phyloP scores from a whole-genome alignment of 192 early-diverging fungal genomes.

The Coemansia guatemalensis region DNA sequence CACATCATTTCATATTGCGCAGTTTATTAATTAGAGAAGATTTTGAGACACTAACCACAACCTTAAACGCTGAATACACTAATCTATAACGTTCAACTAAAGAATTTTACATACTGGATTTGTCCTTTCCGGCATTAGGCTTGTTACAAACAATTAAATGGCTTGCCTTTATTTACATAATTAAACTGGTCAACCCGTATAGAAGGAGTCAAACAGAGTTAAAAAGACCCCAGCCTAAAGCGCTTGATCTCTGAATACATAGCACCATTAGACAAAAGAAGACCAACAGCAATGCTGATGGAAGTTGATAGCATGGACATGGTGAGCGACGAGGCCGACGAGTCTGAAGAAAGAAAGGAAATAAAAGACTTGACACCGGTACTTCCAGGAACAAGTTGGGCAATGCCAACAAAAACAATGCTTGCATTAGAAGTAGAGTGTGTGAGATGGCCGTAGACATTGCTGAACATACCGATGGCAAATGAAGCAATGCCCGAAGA shows the following conservation, averaged over 20 bases:
- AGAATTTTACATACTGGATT: too few relatives aligned
- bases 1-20: too few relatives aligned
- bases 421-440: slow-evolving; percentile 63
- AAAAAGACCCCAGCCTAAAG: slow-evolving; percentile 25
- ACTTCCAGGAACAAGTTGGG: slow-evolving; percentile 77
- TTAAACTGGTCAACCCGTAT: too few relatives aligned
- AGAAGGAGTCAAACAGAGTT: background rate
- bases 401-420: slow-evolving; percentile 69
- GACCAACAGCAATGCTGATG: slow-evolving; percentile 33
- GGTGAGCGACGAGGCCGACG: slow-evolving; percentile 35
- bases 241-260: slow-evolving; percentile 32
- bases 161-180: too few relatives aligned
- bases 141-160: too few relatives aligned
- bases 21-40: too few relatives aligned
- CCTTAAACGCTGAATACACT: too few relatives aligned
- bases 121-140: too few relatives aligned
- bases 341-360: slow-evolving; percentile 57
- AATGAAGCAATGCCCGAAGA: slow-evolving; percentile 64
- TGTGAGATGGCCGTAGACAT: slow-evolving; percentile 66
- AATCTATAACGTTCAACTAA: too few relatives aligned
- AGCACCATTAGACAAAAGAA: slow-evolving; percentile 30
- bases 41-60: too few relatives aligned
- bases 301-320: slow-evolving; percentile 34
- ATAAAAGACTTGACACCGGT: slow-evolving; percentile 62
- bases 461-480: slow-evolving; percentile 72